Evolutionary conservation across 495 filamentous ascomycete genomes (phyloP).

Genomic region (Podospora bellae-mahoneyi): DNA sequence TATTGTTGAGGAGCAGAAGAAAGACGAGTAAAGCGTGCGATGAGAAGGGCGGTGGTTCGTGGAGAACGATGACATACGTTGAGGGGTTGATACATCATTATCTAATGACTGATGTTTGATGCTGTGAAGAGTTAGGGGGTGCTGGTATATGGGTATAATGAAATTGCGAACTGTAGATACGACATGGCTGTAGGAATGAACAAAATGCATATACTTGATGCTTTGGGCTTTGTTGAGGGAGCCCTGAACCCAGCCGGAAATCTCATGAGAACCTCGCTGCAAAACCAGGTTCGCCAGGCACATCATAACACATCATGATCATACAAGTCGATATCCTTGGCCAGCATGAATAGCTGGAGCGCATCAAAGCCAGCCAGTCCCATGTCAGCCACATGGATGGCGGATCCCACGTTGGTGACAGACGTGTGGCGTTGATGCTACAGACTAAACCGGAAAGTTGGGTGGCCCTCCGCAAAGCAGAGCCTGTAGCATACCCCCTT

Average conservation of each 20-base stretch:
- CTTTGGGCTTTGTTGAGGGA: neutral
- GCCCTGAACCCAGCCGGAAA: neutral
- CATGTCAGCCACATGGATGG: neutral
- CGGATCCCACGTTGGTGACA: neutral
- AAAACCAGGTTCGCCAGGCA: neutral
- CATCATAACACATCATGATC: neutral
- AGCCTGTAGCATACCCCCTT: neutral
- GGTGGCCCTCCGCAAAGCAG: neutral
- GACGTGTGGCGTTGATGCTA: neutral
- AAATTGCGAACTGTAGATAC: neutral
- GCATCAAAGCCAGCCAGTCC: neutral
- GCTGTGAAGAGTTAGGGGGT: neutral
- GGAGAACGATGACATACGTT: neutral
- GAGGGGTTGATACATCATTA: neutral
- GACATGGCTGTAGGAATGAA: neutral
- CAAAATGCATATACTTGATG: neutral
- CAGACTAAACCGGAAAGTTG: neutral
- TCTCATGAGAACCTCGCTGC: neutral
- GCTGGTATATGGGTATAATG: neutral
- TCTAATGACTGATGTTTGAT: neutral
- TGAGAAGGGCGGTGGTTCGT: neutral
- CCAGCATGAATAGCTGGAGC: neutral
- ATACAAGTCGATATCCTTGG: neutral
- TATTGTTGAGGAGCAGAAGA: slow-evolving; percentile 3
- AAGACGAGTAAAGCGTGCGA: neutral